Base-by-base conservation (phyloP, 2,329 filamentous ascomycete species). In the Nigrospora osmanthi region DNA sequence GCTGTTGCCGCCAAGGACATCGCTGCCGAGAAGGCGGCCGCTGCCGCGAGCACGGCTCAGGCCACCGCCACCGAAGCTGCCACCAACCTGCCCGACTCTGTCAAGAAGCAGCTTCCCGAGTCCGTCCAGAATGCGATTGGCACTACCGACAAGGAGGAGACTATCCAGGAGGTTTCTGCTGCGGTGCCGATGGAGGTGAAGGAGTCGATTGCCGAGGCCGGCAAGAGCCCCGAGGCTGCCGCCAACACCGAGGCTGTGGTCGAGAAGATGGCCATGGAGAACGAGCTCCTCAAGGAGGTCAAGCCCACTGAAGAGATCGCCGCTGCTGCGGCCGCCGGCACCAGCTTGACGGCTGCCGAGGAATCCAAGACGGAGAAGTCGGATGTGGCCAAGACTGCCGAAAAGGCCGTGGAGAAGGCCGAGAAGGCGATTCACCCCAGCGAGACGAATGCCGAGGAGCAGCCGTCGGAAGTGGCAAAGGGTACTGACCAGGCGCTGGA, bases 261-360 rank as follows among this genome's bases (percentile, higher is more conserved):
- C 50, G 86, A 90, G 55, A 93, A 93, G 77, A 80, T 78, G 61
- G 74, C 71, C 11, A 73, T 89, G 6, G 88, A 94, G 69, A 64
- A 78, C 23, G 85, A 95, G 67, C 72, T 94, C 10, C 70, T 89
- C 40, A 73, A 79, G 52, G 78, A 85, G 62, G 73, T 82, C 49
- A 71, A 75, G 61, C 59, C 65, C 12, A 45, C 48, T 14, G 52
- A 53, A 28, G 38, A 35, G 37, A 49, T 56, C 47, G 39, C 52
- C 17, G 52, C 48, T 15, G 39, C 48, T 12, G 37, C 51, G 13
- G 40, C 49, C 38, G 50, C 47, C 19, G 19, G 19, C 19, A 23
- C 19, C 19, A 23, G 19, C 19, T 23, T 23, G 41, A 43, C 50
- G 34, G 43, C 51, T 43, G 45, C 49, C 42, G 47, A 58, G 47